Conservation (phyloP, 1,139 yeast species). For the Groenewaldozyma auringiensis region DNA sequence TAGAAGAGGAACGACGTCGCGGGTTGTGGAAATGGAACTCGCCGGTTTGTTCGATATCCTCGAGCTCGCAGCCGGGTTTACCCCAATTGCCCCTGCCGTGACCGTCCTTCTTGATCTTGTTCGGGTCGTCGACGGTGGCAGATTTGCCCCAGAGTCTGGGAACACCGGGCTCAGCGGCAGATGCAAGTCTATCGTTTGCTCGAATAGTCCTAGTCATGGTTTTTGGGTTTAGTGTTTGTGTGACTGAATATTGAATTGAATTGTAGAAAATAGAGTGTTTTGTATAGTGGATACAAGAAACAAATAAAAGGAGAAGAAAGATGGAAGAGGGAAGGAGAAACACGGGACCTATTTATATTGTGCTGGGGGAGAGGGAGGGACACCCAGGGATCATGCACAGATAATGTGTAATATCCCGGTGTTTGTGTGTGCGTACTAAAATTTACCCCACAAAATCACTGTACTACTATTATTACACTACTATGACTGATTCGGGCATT, state of each 20-base stretch:
- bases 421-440: background rate
- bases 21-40: conserved; percentile 34
- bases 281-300: background rate
- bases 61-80: conserved; percentile 34
- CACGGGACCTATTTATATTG: too few species aligned
- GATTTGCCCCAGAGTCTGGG: conserved; percentile 72
- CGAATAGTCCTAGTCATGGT: conserved; percentile 79
- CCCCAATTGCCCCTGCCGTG: conserved; percentile 60
- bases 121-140: conserved; percentile 57
- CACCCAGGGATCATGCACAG: too few species aligned
- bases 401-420: background rate
- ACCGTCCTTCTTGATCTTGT: conserved; percentile 73
- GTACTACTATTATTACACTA: too few species aligned
- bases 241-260: too few species aligned
- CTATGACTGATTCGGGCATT: background rate
- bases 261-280: background rate
- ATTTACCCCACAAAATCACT: background rate
- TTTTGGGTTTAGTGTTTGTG: background rate
- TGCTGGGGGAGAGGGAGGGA: too few species aligned
- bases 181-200: conserved; percentile 43
- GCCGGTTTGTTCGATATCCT: conserved; percentile 31
- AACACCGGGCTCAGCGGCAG: conserved; percentile 38
- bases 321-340: background rate
- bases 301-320: background rate
- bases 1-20: conserved; percentile 40